phyloP scores from a whole-genome alignment of 331 rosid genomes.

The Malus hybrid region DNA sequence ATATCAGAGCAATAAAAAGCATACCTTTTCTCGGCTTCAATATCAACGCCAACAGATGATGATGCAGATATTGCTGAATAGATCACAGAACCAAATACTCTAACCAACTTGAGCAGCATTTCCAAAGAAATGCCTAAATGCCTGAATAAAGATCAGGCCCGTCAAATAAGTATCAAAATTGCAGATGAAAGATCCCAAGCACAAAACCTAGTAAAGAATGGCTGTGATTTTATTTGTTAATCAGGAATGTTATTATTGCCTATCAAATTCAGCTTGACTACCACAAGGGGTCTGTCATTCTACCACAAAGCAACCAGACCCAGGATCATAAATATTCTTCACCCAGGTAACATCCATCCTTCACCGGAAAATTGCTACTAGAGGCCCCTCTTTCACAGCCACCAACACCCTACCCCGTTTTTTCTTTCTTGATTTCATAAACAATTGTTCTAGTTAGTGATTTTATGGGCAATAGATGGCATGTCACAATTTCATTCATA shows the following conservation, averaged over 20 bases:
- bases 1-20: not conserved
- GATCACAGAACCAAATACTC: conserved; percentile 76
- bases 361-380: not conserved
- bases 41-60: conserved; percentile 84
- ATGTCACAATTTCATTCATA: not conserved
- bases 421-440: not conserved
- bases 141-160: conserved; percentile 33
- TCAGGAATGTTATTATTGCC: not conserved
- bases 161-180: conserved; percentile 16
- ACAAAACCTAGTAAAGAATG: not conserved
- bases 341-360: not conserved
- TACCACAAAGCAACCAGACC: not conserved
- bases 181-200: not conserved
- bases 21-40: conserved; percentile 94
- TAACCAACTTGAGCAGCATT: conserved; percentile 84
- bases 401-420: not conserved
- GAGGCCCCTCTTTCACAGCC: not conserved
- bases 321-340: not conserved
- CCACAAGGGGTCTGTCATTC: not conserved
- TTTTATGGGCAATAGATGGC: not conserved
- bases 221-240: not conserved
- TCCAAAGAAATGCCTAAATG: conserved; percentile 71
- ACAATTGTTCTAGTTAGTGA: not conserved
- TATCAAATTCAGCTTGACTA: not conserved
- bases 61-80: conserved; percentile 73